Evolutionary conservation across 1,284 basidiomycete species (phyloP), one percentile per base, ranked within the genome.

Genomic region (Puccinia triticina): DNA sequence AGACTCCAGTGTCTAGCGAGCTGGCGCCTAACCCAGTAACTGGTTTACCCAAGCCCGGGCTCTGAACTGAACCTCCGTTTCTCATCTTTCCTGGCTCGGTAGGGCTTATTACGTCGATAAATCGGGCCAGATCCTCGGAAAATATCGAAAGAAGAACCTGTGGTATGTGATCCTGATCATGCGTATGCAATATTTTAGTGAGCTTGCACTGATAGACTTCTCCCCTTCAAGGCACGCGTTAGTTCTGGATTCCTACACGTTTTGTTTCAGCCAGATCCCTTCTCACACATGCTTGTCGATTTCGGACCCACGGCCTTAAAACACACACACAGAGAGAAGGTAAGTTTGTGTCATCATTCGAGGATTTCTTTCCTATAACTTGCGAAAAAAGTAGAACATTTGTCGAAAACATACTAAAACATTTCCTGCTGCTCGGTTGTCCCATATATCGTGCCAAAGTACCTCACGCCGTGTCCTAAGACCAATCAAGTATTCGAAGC

Each of bases 91-190:
- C 37, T 14, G n/a, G 29, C 59, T 61, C 34, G 11, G 18, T 37
- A 79, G 77, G 26, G 77, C 77, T n/a, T 79, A 71, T 50, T 79
- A 79, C 50, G 34, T 79, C 66, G 40, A 79, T 40, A 67, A 71
- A 57, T 50, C 46, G 4, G 77, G 77, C 29, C 16, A 79, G 14
- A 79, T 79, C 26, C 16, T 79, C 12, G 66, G 64, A 1, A 67
- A 71, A 57, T 79, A 79, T 71, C 26, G 50, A 18, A 79, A 79
- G 67, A 79, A 71, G 43, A 79, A 79, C 64, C 55, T 79, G 37
- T 79, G 77, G 77, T 79, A 12, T 23, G 77, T 40, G 48, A 16
- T 67, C 0, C 53, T 43, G 2, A 53, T 37, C 8, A 26, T 75
- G 18, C 48, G 12, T 10, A 46, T 8, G 8, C 11, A 50, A 50